Evolutionary conservation across 768 basidiomycete genomes (phyloP).

Genomic region (Cystobasidium ongulense): DNA sequence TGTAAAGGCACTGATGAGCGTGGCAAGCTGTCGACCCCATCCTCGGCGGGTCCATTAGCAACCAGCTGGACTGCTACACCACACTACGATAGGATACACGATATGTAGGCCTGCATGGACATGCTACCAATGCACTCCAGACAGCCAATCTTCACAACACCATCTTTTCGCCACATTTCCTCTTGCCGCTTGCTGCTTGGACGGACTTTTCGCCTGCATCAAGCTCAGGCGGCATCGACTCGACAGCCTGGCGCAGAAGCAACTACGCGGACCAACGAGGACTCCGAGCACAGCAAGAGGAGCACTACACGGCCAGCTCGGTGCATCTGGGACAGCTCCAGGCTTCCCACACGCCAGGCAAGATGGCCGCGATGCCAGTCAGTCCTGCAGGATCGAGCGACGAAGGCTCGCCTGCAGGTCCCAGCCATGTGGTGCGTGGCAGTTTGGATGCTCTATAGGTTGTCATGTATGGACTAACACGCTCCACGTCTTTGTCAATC

Average conservation of each 20-base stretch:
- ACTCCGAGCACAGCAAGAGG: neutral
- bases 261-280: neutral
- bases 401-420: conserved; percentile 10
- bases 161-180: too few species aligned
- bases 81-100: too few species aligned
- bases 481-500: neutral
- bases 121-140: too few species aligned
- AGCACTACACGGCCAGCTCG: neutral
- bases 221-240: neutral
- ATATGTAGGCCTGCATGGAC: too few species aligned
- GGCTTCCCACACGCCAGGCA: neutral
- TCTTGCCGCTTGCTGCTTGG: too few species aligned
- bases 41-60: too few species aligned
- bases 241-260: neutral
- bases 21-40: too few species aligned
- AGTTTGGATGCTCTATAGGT: neutral
- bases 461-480: neutral
- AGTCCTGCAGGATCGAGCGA: conserved; percentile 24
- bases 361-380: conserved; percentile 14
- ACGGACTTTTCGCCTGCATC: neutral
- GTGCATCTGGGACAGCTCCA: neutral
- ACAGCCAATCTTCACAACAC: too few species aligned
- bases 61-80: too few species aligned
- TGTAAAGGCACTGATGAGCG: too few species aligned
- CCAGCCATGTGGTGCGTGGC: conserved; percentile 14